Evolutionary conservation across 345 rosid species (phyloP).

Genomic region (Salix purpurea): DNA sequence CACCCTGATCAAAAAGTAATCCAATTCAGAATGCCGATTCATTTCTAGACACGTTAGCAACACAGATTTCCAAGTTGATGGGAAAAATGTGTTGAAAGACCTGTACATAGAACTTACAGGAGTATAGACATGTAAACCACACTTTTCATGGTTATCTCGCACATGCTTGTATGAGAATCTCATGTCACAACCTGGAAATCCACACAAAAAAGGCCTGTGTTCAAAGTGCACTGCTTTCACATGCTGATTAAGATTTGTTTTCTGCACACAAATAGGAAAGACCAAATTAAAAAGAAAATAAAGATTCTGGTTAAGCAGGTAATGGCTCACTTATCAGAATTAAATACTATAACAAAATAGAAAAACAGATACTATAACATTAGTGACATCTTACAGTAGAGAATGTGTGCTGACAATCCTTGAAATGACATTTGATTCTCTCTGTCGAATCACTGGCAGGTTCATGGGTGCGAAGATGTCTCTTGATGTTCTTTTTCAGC

Average conservation of each 20-base stretch:
- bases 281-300: background rate
- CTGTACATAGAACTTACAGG: conserved; percentile 40
- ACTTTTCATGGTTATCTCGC: conserved; percentile 68
- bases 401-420: conserved; percentile 61
- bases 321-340: background rate
- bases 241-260: conserved; percentile 63
- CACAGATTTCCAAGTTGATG: background rate
- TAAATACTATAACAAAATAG: background rate
- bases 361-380: background rate
- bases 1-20: conserved; percentile 49
- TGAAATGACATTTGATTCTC: conserved; percentile 48
- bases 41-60: background rate
- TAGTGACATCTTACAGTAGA: conserved; percentile 44
- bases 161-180: conserved; percentile 79
- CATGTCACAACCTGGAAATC: conserved; percentile 59
- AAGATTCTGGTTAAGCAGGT: background rate
- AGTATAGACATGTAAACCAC: conserved; percentile 45
- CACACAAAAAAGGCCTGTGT: conserved; percentile 46
- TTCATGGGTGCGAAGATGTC: conserved; percentile 67
- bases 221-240: conserved; percentile 68
- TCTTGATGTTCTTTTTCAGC: conserved; percentile 67
- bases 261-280: conserved; percentile 28
- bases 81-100: background rate
- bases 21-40: background rate
- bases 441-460: conserved; percentile 19